These are phyloP conservation scores for Trametes gibbosa DNA, from an alignment of 768 basidiomycete species.

Conservation along the genomic window DNA sequence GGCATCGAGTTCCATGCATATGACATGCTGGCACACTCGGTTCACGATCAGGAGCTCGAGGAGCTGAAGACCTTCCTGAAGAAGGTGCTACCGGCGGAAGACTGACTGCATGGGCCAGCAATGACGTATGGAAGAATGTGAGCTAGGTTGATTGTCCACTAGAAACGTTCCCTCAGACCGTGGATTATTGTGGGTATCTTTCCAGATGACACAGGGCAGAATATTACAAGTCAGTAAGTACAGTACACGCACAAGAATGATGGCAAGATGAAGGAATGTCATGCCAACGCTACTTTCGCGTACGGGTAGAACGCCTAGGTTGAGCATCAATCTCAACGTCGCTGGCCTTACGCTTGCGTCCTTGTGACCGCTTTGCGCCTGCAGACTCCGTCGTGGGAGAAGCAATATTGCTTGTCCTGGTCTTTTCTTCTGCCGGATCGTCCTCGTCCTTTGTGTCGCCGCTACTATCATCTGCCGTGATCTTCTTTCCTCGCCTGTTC, in stretches of 20 bases:
- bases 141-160: not conserved
- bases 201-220: no score
- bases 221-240: not conserved
- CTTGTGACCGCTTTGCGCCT: not conserved
- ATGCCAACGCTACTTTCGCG: constrained; percentile 7
- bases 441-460: not conserved
- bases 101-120: constrained; percentile 3
- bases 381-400: not conserved
- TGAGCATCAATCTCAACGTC: not conserved
- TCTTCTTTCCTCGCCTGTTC: not conserved
- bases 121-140: constrained; percentile 1
- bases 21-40: constrained; percentile 63
- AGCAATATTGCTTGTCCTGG: not conserved
- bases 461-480: not conserved
- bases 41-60: constrained; percentile 59
- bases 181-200: not conserved
- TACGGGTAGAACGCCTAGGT: constrained; percentile 21
- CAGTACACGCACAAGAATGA: not conserved
- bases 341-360: constrained; percentile 18
- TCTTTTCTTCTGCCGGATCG: not conserved
- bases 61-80: constrained; percentile 73
- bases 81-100: constrained; percentile 43
- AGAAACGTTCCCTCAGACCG: no score
- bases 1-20: constrained; percentile 73
- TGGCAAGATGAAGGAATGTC: not conserved